These are phyloP conservation scores for Blastomyces percursus DNA, from an alignment of 2,329 filamentous ascomycete species.

Conservation along the genomic window DNA sequence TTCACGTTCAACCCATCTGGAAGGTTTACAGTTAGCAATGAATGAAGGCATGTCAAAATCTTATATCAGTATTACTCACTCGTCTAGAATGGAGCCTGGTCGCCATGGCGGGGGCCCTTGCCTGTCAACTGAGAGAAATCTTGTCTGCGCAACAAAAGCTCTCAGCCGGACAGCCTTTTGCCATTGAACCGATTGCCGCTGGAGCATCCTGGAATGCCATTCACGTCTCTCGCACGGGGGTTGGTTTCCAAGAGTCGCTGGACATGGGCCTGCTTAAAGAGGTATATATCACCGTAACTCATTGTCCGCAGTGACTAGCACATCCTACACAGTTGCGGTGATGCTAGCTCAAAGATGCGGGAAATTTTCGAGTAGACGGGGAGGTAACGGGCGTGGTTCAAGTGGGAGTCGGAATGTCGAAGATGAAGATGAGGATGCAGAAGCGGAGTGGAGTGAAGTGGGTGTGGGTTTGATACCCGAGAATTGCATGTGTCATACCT, in stretches of 20 bases:
- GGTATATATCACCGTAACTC: constrained; percentile 1
- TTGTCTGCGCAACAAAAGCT: constrained; percentile 12
- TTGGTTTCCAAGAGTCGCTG: constrained; percentile 1
- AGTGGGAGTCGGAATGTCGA: not conserved
- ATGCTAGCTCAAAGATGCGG: not conserved
- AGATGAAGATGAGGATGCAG: not conserved
- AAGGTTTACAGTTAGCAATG: not conserved
- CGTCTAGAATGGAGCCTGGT: constrained; percentile 48
- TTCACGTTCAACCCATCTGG: constrained; percentile 83
- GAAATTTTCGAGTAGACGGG: not conserved
- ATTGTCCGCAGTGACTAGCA: constrained; percentile 4
- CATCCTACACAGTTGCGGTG: not conserved
- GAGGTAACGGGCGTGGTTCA: not conserved
- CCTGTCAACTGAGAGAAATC: constrained; percentile 19
- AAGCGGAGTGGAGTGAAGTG: not conserved
- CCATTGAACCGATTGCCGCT: constrained; percentile 26
- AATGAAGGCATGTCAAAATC: not conserved
- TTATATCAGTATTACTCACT: constrained; percentile 35
- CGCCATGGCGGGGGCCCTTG: constrained; percentile 43
- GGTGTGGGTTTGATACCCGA: not conserved
- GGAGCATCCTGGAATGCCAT: constrained; percentile 29
- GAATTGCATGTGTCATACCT: constrained; percentile 2
- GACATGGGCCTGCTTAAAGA: constrained; percentile 3
- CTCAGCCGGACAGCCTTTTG: constrained; percentile 20
- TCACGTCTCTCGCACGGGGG: constrained; percentile 15